phyloP scores from a whole-genome alignment of 1,139 yeast species.

The Lodderomyces beijingensis region DNA sequence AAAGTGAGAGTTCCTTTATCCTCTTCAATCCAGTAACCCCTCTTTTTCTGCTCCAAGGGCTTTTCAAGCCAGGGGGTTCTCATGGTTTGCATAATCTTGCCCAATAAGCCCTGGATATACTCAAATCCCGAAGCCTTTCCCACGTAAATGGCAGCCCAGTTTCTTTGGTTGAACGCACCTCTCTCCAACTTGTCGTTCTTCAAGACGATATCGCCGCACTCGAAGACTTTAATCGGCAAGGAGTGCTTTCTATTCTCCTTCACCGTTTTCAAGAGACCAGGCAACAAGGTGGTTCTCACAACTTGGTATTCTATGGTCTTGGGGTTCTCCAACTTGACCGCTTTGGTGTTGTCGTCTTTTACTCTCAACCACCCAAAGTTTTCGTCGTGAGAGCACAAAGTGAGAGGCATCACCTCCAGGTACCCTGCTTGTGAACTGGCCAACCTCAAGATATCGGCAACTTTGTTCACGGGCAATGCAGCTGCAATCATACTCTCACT shows the following conservation, averaged over 20 bases:
- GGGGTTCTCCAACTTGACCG: conserved; percentile 92
- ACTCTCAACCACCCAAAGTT: conserved; percentile 82
- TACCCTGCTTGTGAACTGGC: conserved; percentile 96
- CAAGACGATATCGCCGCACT: conserved; percentile 90
- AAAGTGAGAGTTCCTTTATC: conserved; percentile 65
- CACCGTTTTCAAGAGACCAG: conserved; percentile 93
- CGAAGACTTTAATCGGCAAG: conserved; percentile 91
- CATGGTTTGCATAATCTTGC: conserved; percentile 93
- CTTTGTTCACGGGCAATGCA: conserved; percentile 86
- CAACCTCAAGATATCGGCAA: conserved; percentile 82
- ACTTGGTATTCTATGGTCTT: conserved; percentile 97
- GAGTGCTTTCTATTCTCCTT: conserved; percentile 95
- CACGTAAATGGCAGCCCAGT: conserved; percentile 91
- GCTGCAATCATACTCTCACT: conserved; percentile 79
- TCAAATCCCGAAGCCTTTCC: conserved; percentile 97
- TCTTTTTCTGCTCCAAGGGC: conserved; percentile 43
- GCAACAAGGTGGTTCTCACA: conserved; percentile 88
- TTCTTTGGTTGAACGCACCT: conserved; percentile 87
- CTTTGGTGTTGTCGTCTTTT: conserved; percentile 68
- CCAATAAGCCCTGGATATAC: conserved; percentile 87
- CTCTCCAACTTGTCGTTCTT: conserved; percentile 79
- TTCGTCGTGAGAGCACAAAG: conserved; percentile 94
- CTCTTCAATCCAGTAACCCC: conserved; percentile 86
- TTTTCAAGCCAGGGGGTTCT: conserved; percentile 80
- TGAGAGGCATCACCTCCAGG: conserved; percentile 92